Conservation (phyloP, 257 asterid species). For the Solanum sitiens region DNA sequence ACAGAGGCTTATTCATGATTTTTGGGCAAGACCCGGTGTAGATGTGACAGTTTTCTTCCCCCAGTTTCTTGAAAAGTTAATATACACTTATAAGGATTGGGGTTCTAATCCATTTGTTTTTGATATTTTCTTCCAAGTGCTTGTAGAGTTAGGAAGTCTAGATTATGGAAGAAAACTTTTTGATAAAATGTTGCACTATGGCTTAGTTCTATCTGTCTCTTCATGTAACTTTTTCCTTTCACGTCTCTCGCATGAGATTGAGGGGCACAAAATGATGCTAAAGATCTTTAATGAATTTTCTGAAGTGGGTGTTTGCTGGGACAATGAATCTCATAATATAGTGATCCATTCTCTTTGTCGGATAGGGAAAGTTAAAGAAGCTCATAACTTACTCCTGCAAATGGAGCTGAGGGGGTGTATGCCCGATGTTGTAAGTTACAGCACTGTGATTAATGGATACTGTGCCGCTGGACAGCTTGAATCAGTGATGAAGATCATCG, state of each 20-base stretch:
- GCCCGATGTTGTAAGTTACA: slow-evolving; percentile 80
- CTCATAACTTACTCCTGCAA: slow-evolving; percentile 59
- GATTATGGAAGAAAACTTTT: slow-evolving; percentile 59
- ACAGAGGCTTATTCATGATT: slow-evolving; percentile 32
- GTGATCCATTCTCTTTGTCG: slow-evolving; percentile 64
- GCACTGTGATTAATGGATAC: slow-evolving; percentile 75
- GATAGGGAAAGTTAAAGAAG: slow-evolving; percentile 52
- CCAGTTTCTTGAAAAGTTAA: slow-evolving; percentile 57
- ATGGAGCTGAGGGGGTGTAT: slow-evolving; percentile 66
- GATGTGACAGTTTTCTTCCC: slow-evolving; percentile 30
- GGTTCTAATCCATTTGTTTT: slow-evolving; percentile 72
- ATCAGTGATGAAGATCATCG: slow-evolving; percentile 33
- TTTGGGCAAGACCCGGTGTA: slow-evolving; percentile 32
- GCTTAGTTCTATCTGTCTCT: slow-evolving; percentile 57
- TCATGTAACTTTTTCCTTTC: slow-evolving; percentile 78
- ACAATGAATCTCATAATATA: slow-evolving; percentile 63
- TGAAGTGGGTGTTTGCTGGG: slow-evolving; percentile 67
- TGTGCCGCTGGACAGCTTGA: slow-evolving; percentile 48
- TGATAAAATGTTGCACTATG: slow-evolving; percentile 63
- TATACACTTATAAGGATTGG: slow-evolving; percentile 84
- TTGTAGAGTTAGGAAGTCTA: slow-evolving; percentile 43
- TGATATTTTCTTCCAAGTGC: slow-evolving; percentile 70
- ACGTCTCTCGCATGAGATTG: slow-evolving; percentile 28
- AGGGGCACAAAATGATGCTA: slow-evolving; percentile 35
- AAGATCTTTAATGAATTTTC: slow-evolving; percentile 54